Base-by-base conservation (phyloP, 345 rosid genomes). In the Lumnitzera racemosa region DNA sequence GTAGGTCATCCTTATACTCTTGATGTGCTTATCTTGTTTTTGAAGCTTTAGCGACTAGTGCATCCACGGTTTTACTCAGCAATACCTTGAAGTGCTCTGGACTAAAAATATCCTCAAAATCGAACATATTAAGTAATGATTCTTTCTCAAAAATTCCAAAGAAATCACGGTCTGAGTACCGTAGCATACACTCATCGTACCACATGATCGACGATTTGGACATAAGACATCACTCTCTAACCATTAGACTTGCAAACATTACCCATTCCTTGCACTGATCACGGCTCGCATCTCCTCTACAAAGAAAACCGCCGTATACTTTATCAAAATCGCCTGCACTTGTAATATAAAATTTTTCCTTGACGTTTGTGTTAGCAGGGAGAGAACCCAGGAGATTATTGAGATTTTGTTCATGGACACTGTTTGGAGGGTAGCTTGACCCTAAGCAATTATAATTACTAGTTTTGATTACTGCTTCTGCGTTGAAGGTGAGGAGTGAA, bases 181-280 rank as follows among this genome's bases (percentile, higher is more conserved):
- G 66, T 36, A 80, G 0, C 69, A 67, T 56, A 64, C 89, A 83
- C 61, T 62, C 56, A 5, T 80, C 81, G 58, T 59, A 80, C 77
- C 73, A 78, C 31, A 82, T 46, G 1, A 72, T 68, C 7, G 80
- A 47, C 47, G 27, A 47, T 57, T 64, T 76, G 27, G 68, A 61
- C 43, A 7, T 43, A 0, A 75, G 79, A 59, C 95, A 82, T 8
- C 6, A 36, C 2, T 46, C 29, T 12, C 31, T 16, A 49, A 80
- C 36, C 0, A 71, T 16, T 7, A 25, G 49, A 12, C 56, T 43
- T 2, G 84, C 80, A 12, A 14, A 46, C 4, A 4, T n/a, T 11
- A 76, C 78, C 15, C 88, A 86, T 13, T 56, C 58, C 23, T 31
- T 56, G 59, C 84, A 86, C 8, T 14, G 13, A 4, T 51, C 49